These are phyloP conservation scores for Ascochyta rabiei DNA, from an alignment of 2,329 filamentous ascomycete genomes.

Conservation along the genomic window DNA sequence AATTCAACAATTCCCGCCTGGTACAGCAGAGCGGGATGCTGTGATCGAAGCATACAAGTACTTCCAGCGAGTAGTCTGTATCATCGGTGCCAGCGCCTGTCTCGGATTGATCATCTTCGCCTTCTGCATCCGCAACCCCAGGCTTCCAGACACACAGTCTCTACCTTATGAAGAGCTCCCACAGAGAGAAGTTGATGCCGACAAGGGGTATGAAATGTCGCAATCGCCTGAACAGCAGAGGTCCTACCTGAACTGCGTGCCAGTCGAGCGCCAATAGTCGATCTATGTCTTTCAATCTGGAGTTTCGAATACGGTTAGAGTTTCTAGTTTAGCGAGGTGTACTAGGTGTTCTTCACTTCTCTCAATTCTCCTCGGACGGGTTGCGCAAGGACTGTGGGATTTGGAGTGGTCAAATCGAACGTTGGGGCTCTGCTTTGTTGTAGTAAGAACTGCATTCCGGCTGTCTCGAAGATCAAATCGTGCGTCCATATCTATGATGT, in stretches of 20 bases:
- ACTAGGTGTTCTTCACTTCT: not conserved
- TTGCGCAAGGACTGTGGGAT: too few relatives aligned
- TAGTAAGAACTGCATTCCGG: not conserved
- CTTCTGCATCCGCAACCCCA: slow-evolving; percentile 54
- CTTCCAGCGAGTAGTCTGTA: slow-evolving; percentile 56
- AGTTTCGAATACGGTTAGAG: not conserved
- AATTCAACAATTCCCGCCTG: slow-evolving; percentile 48
- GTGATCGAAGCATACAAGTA: slow-evolving; percentile 54
- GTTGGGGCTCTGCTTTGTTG: not conserved
- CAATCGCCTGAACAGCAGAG: not conserved
- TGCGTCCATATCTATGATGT: not conserved
- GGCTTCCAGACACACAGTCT: slow-evolving; percentile 54
- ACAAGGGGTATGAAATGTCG: not conserved
- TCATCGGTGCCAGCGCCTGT: slow-evolving; percentile 37
- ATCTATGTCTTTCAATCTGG: not conserved
- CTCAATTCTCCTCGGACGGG: not conserved
- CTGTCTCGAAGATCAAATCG: not conserved
- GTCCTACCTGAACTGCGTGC: not conserved
- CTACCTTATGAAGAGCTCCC: slow-evolving; percentile 32
- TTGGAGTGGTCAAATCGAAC: not conserved
- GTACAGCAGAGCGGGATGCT: slow-evolving; percentile 52
- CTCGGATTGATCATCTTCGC: slow-evolving; percentile 55
- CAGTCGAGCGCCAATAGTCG: not conserved
- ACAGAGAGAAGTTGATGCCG: not conserved
- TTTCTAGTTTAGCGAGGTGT: not conserved